These are phyloP conservation scores for Chaetomium fimeti DNA, from an alignment of 495 filamentous ascomycete genomes.

Conservation along the genomic window DNA sequence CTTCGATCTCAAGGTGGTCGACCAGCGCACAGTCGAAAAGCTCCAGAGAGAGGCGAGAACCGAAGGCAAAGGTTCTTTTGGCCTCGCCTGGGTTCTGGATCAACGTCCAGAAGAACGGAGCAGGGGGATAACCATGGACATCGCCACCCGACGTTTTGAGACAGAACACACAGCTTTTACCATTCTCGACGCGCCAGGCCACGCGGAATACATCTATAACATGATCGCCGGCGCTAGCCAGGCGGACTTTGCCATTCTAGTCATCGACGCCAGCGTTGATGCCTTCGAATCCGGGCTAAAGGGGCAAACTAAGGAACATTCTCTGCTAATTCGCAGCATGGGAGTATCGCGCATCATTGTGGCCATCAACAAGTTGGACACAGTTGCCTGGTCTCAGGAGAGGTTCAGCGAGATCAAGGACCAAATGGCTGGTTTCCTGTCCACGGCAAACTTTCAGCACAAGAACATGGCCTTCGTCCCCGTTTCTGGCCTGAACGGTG, in stretches of 20 bases:
- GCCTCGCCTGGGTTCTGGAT: constrained; percentile 93
- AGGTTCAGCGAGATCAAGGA: constrained; percentile 83
- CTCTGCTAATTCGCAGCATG: constrained; percentile 85
- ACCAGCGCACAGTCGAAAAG: constrained; percentile 81
- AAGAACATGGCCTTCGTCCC: constrained; percentile 85
- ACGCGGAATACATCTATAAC: constrained; percentile 94
- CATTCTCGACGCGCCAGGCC: constrained; percentile 92
- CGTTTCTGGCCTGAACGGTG: constrained; percentile 82
- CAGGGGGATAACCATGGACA: constrained; percentile 95
- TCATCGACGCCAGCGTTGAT: constrained; percentile 83
- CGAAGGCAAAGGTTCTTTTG: constrained; percentile 93
- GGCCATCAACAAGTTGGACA: constrained; percentile 93
- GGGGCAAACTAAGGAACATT: constrained; percentile 93
- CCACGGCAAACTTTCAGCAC: constrained; percentile 70
- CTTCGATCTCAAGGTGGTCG: constrained; percentile 81
- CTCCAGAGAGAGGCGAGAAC: constrained; percentile 84
- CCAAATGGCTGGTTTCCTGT: constrained; percentile 79
- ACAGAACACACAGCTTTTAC: constrained; percentile 84
- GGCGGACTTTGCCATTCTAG: constrained; percentile 93
- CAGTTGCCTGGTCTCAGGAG: constrained; percentile 71
- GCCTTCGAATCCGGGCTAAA: constrained; percentile 91
- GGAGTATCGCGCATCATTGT: constrained; percentile 85
- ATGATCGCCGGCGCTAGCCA: constrained; percentile 98
- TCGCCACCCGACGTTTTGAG: constrained; percentile 90
- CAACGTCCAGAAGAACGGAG: constrained; percentile 81